Evolutionary conservation across 805 yeast genomes (phyloP), one percentile per base, ranked within the genome.

Genomic region (Candida parachauliodes): DNA sequence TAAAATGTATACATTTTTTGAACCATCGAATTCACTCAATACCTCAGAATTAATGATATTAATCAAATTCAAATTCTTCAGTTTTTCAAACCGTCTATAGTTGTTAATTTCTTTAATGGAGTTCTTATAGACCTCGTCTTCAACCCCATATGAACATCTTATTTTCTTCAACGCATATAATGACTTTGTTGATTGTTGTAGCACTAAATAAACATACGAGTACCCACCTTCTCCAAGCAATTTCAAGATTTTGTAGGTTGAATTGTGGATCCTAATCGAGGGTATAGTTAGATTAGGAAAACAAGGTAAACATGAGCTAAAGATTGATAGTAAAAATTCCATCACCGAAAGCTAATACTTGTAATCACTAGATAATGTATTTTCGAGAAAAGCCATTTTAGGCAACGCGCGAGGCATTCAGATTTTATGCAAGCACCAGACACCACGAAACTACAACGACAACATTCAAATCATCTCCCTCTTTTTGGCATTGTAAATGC

Each of bases 201-300:
- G 70, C 3, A 88, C 95, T 16, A 88, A 65, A 52, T 89, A 89
- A 7, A 87, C 95, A 49, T 83, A 88, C 0, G 95, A 81, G 54
- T 83, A 84, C 10, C 93, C 94, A 2, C 95, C 95, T 62, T 88
- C 97, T 8, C 95, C 96, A 5, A 89, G 65, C n/a, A 89, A 69
- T 42, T 77, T 72, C 37, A 79, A 61, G 12, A 89, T 81, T 49
- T 67, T 70, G 62, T 82, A 85, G 33, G 67, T 65, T 25, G 76
- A 69, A 39, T 77, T 76, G 55, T 84, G 83, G 45, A 89, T 75
- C 12, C 67, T 52, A 8, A 88, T 62, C 7, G 70, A 70, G 1
- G 93, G 89, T 11, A 75, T 55, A 31, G 69, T 55, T 21, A 57
- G 38, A 37, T 52, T 56, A 1, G 72, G 72, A 18, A 70, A 48